Conservation (phyloP, 2,329 filamentous ascomycete genomes). For the Chaetomiaceae sp. region DNA sequence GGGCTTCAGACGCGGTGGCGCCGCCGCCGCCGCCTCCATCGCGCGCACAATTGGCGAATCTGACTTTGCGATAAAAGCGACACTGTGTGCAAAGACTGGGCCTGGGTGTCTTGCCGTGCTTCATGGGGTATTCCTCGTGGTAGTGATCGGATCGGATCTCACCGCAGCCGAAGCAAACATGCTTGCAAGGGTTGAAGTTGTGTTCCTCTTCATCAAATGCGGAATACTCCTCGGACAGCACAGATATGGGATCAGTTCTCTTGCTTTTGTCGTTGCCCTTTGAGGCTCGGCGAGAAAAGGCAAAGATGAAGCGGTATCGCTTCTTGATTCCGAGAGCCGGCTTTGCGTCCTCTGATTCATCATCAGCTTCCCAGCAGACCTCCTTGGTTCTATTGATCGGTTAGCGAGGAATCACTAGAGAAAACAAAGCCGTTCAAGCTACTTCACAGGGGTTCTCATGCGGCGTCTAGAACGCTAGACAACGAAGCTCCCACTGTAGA, state of each 20-base stretch:
- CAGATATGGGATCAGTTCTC: neutral
- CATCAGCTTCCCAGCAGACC: slow-evolving; percentile 6
- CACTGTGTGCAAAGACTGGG: slow-evolving; percentile 14
- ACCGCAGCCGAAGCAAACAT: slow-evolving; percentile 9
- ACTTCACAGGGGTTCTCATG: too few species aligned
- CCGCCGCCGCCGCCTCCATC: neutral
- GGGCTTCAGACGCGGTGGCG: neutral
- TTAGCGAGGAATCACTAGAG: slow-evolving; percentile 2
- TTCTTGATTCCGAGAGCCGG: neutral
- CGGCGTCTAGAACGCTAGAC: neutral
- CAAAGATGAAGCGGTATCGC: slow-evolving; percentile 7
- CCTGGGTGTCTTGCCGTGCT: neutral
- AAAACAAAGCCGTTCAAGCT: too few species aligned
- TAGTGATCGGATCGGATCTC: neutral
- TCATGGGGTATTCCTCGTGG: neutral
- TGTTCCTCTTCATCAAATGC: neutral
- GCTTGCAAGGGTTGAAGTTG: neutral
- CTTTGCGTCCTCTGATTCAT: neutral
- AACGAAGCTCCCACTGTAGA: neutral
- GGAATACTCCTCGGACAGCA: neutral
- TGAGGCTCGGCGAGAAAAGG: neutral
- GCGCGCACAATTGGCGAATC: neutral
- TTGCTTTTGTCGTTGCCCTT: neutral
- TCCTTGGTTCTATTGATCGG: slow-evolving; percentile 9
- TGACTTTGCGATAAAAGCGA: neutral